Conservation (phyloP, 2,329 filamentous ascomycete genomes). For the Nothopassalora personata region DNA sequence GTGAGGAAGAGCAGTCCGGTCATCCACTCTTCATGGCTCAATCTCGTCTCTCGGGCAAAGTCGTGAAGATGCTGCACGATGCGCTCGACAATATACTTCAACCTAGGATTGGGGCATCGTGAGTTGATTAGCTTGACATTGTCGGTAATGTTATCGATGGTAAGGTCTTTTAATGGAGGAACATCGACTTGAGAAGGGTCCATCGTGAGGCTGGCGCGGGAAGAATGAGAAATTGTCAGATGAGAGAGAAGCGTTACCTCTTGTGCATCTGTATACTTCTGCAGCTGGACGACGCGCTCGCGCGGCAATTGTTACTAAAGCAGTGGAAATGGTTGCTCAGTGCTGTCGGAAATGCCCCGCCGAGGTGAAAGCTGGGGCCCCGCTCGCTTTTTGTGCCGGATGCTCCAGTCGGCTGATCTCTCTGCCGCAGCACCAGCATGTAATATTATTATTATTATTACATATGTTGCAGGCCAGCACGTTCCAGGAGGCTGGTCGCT, state of each 20-base stretch:
- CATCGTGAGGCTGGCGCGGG: conserved; percentile 30
- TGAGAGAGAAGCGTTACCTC: not conserved
- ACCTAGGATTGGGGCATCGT: conserved; percentile 57
- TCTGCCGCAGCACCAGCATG: not conserved
- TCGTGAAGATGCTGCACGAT: conserved; percentile 75
- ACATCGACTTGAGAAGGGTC: conserved; percentile 41
- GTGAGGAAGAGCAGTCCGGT: conserved; percentile 66
- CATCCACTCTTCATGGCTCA: conserved; percentile 77
- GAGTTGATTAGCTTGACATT: conserved; percentile 73
- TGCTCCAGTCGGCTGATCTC: conserved; percentile 12
- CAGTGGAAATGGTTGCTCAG: conserved; percentile 11
- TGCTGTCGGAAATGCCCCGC: conserved; percentile 17
- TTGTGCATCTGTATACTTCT: not conserved
- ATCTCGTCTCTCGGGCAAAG: conserved; percentile 71
- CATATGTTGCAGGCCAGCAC: no score
- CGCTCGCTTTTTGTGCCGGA: conserved; percentile 6
- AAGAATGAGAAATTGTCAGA: not conserved
- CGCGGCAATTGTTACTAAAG: conserved; percentile 9
- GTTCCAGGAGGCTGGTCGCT: not conserved
- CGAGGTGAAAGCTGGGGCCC: not conserved
- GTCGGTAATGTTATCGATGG: conserved; percentile 73
- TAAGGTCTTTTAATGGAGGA: conserved; percentile 62
- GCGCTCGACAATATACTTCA: conserved; percentile 67
- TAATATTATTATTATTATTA: no score
- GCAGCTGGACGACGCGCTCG: not conserved